These are phyloP conservation scores for Polymyxa betae DNA, from an alignment of 208 protist species.

Conservation along the genomic window DNA sequence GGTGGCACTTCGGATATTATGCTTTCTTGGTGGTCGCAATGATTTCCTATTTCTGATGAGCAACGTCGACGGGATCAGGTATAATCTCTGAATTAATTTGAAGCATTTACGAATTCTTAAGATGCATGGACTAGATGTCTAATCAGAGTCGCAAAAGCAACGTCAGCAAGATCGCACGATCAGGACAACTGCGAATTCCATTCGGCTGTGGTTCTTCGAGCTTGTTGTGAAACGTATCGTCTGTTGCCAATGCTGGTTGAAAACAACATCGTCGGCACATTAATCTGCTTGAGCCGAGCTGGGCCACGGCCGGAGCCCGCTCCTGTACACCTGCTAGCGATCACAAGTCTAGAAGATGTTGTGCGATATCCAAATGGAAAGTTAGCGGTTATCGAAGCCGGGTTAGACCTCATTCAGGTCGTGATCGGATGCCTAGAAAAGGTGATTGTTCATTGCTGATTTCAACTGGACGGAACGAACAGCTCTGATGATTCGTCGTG, in stretches of 20 bases:
- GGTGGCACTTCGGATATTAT: not conserved
- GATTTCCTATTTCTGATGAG: constrained; percentile 42
- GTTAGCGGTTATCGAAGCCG: not conserved
- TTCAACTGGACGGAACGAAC: no score
- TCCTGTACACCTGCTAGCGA: constrained; percentile 21
- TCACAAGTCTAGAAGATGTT: constrained; percentile 33
- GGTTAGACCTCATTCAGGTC: not conserved
- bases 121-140: not conserved
- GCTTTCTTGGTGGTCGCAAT: constrained; percentile 34
- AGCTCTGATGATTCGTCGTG: not conserved
- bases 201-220: constrained; percentile 30
- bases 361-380: not conserved
- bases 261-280: not conserved
- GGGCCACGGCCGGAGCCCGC: not conserved
- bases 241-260: constrained; percentile 20
- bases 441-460: not conserved
- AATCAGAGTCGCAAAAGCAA: not conserved
- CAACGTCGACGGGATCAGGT: constrained; percentile 21
- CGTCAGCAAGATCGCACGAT: not conserved
- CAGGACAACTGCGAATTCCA: constrained; percentile 45
- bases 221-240: constrained; percentile 26
- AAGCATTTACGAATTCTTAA: not conserved
- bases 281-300: not conserved
- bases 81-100: not conserved
- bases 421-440: not conserved